Evolutionary conservation across 352 stramenopile genomes (phyloP), one percentile per base, ranked within the genome.

Genomic region (Globisporangium rhizosaccharum): DNA sequence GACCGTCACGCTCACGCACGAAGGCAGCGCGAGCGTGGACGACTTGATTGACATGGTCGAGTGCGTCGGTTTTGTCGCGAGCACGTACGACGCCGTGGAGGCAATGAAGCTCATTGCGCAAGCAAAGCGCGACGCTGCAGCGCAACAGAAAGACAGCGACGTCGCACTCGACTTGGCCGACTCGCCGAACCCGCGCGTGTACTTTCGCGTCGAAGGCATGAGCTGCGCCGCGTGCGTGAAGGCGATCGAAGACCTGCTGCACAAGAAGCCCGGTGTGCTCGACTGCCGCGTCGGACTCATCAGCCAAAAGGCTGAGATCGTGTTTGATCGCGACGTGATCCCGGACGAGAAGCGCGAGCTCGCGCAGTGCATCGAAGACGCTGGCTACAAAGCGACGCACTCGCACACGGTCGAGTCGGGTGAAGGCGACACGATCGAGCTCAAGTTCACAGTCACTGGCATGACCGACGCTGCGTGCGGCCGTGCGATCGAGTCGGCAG

Each of bases 211-310:
- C 15, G 73, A 92, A 75, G 85, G 85, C 52, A 93, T 93, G 85
- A 93, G 82, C 62, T 95, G 83, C 58, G 85, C 85, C 2, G 85
- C 85, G 10, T 95, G 85, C 59, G 85, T 93, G 54, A 95, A 95
- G 67, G 79, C 79, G 55, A 93, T 95, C 46, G 83, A 95, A 73
- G 82, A 93, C 57, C 72, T 87, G 28, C 39, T 95, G 54, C 71
- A 67, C 56, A 80, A 87, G 50, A 61, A 68, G 44, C 59, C 70
- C 12, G 85, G 85, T 28, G 84, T 95, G 37, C 39, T 92, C 23
- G 72, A 92, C 56, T 92, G 80, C 47, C 83, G 84, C 53, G 84
- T 95, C 33, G 85, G 85, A 0, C 70, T 95, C 47, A 93, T 95
- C 63, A 90, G 79, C 53, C 81, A 92, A 63, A 95, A 93, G 68